A percentile compares a stretch with the other conserved stretches of the same genome.
These are phyloP conservation scores for Colletotrichum lentis DNA, from an alignment of 2,329 filamentous ascomycete species.

Conservation along the genomic window DNA sequence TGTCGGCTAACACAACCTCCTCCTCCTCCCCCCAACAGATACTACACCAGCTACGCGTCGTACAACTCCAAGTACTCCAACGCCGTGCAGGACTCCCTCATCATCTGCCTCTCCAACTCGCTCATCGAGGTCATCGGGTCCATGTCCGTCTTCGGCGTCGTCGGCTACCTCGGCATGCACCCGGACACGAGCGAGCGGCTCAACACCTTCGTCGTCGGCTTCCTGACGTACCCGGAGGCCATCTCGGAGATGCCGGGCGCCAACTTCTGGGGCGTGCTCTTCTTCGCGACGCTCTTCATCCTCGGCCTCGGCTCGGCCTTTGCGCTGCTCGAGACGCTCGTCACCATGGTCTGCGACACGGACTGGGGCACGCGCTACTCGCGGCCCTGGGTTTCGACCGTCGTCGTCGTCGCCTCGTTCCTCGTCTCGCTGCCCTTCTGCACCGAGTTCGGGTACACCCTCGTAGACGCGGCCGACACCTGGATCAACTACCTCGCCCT, in stretches of 20 bases:
- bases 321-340: slow-evolving; percentile 60
- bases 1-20: no score
- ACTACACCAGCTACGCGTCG: slow-evolving; percentile 63
- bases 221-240: slow-evolving; percentile 61
- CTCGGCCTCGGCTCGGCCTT: slow-evolving; percentile 63
- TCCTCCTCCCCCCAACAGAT: slow-evolving; percentile 48
- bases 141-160: slow-evolving; percentile 58
- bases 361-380: slow-evolving; percentile 50
- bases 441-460: slow-evolving; percentile 62
- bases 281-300: slow-evolving; percentile 63
- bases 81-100: slow-evolving; percentile 61
- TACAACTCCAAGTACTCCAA: slow-evolving; percentile 64
- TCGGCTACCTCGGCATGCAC: slow-evolving; percentile 52
- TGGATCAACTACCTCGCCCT: slow-evolving; percentile 62
- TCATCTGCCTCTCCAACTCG: slow-evolving; percentile 62
- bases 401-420: slow-evolving; percentile 55
- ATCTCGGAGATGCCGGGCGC: slow-evolving; percentile 63
- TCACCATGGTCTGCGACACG: slow-evolving; percentile 59
- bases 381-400: slow-evolving; percentile 54
- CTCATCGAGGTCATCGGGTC: slow-evolving; percentile 58
- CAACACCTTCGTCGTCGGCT: slow-evolving; percentile 62
- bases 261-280: slow-evolving; percentile 62
- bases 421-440: slow-evolving; percentile 62
- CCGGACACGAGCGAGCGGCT: slow-evolving; percentile 48
- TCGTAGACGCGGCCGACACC: slow-evolving; percentile 60